phyloP scores from a whole-genome alignment of 495 filamentous ascomycete species.

The Daldinia bambusicola region DNA sequence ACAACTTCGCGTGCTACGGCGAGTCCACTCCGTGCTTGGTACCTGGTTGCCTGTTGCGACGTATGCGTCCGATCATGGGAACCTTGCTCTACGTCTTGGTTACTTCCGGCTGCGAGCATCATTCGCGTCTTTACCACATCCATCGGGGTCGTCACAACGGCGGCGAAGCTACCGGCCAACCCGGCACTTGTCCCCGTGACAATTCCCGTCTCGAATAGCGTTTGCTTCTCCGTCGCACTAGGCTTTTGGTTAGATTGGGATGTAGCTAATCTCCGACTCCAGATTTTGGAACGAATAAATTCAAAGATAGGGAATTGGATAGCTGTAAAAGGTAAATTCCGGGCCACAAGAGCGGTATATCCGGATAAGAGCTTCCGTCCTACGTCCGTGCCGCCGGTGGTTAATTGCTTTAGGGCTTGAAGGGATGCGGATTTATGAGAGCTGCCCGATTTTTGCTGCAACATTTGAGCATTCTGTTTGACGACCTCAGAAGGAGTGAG shows the following conservation, averaged over 20 bases:
- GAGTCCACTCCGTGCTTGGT: slow-evolving; percentile 51
- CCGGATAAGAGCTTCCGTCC: slow-evolving; percentile 71
- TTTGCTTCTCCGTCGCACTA: slow-evolving; percentile 39
- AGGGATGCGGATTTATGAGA: slow-evolving; percentile 53
- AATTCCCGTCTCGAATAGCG: slow-evolving; percentile 68
- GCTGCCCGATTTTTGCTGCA: slow-evolving; percentile 43
- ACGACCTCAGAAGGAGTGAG: slow-evolving; percentile 90
- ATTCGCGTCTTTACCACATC: slow-evolving; percentile 88
- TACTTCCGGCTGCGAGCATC: slow-evolving; percentile 64
- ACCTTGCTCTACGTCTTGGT: slow-evolving; percentile 40
- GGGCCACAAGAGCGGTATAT: slow-evolving; percentile 78
- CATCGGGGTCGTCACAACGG: slow-evolving; percentile 79
- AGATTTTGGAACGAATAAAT: slow-evolving; percentile 59
- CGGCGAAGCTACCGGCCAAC: slow-evolving; percentile 73
- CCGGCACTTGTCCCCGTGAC: slow-evolving; percentile 78
- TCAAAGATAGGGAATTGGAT: slow-evolving; percentile 92
- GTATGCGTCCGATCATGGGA: slow-evolving; percentile 43
- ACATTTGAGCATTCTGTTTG: slow-evolving; percentile 92
- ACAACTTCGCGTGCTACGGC: slow-evolving; percentile 71
- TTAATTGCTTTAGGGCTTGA: slow-evolving; percentile 55
- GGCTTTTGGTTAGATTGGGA: slow-evolving; percentile 18
- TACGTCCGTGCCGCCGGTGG: slow-evolving; percentile 40
- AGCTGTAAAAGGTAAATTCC: slow-evolving; percentile 88
- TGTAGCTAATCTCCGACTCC: slow-evolving; percentile 45
- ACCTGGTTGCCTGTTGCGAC: slow-evolving; percentile 19